Evolutionary conservation across 1,284 basidiomycete species (phyloP).

Genomic region (Trametes hirsuta): DNA sequence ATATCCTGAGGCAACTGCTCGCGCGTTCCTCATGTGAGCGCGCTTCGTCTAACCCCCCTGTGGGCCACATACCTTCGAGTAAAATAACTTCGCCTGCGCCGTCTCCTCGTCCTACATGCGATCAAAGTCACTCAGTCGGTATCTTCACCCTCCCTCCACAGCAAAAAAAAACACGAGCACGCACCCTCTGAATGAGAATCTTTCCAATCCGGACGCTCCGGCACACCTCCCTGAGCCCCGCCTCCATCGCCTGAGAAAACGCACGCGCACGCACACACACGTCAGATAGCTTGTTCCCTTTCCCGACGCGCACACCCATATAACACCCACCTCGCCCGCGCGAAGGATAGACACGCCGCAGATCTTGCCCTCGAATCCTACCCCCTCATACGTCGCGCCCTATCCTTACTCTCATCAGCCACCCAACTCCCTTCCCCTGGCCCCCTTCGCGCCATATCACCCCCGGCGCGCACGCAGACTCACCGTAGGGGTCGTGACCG

Average conservation of each 20-base stretch:
- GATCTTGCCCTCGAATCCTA: conserved; percentile 93
- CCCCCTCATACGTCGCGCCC: conserved; percentile 85
- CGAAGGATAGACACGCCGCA: conserved; percentile 93
- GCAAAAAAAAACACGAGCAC: conserved; percentile 18
- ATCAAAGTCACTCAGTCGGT: background rate
- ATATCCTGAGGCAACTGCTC: conserved; percentile 91
- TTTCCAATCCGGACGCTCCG: conserved; percentile 91
- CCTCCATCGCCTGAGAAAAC: conserved; percentile 81
- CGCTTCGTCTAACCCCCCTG: background rate
- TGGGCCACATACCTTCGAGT: conserved; percentile 62
- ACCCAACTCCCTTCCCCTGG: background rate
- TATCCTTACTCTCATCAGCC: conserved; percentile 34
- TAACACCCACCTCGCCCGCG: conserved; percentile 69
- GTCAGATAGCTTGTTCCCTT: background rate
- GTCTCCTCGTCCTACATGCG: conserved; percentile 87
- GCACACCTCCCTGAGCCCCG: conserved; percentile 92
- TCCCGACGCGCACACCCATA: background rate
- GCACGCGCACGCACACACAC: conserved; percentile 29
- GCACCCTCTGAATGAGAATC: conserved; percentile 91
- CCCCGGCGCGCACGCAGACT: conserved; percentile 29
- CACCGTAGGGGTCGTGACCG: conserved; percentile 78
- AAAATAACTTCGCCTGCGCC: conserved; percentile 87
- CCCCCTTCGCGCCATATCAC: background rate
- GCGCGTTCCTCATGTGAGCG: background rate
- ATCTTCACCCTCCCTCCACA: no score